Conservation (phyloP, 2,329 filamentous ascomycete genomes). For the Seiridium cupressi region DNA sequence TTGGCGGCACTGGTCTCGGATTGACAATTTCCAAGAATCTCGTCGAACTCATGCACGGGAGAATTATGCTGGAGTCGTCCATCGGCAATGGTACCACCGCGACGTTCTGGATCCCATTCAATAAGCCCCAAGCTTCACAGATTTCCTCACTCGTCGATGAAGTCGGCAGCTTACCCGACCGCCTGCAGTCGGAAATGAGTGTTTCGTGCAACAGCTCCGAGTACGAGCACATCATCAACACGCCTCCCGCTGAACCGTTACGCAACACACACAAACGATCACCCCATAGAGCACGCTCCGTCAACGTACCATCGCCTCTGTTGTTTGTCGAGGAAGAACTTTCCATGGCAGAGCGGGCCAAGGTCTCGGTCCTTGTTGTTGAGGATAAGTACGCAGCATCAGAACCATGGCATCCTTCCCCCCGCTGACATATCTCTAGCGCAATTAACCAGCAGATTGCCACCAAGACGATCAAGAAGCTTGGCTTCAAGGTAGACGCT, state of each 20-base stretch:
- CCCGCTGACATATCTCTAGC: constrained; percentile 28
- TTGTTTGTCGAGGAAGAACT: constrained; percentile 43
- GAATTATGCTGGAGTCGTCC: constrained; percentile 68
- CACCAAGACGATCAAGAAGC: constrained; percentile 69
- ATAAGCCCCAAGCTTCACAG: constrained; percentile 57
- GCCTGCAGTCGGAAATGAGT: constrained; percentile 62
- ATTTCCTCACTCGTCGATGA: constrained; percentile 51
- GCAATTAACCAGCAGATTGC: constrained; percentile 75
- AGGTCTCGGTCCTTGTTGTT: constrained; percentile 71
- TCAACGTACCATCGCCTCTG: constrained; percentile 28
- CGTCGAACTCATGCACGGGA: constrained; percentile 74
- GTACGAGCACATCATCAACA: constrained; percentile 46
- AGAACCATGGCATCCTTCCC: neutral
- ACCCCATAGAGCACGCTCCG: constrained; percentile 27
- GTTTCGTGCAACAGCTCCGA: constrained; percentile 69
- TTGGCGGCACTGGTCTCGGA: constrained; percentile 75
- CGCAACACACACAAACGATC: constrained; percentile 26
- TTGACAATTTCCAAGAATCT: constrained; percentile 80
- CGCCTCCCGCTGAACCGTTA: constrained; percentile 34
- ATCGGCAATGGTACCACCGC: constrained; percentile 70
- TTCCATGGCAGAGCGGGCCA: constrained; percentile 55
- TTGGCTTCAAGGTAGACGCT: constrained; percentile 69
- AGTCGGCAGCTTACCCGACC: constrained; percentile 64
- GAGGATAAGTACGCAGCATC: constrained; percentile 68
- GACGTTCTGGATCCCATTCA: constrained; percentile 75